Evolutionary conservation across 2,329 filamentous ascomycete species (phyloP).

Genomic region (Pseudopyrenochaeta lycopersici): DNA sequence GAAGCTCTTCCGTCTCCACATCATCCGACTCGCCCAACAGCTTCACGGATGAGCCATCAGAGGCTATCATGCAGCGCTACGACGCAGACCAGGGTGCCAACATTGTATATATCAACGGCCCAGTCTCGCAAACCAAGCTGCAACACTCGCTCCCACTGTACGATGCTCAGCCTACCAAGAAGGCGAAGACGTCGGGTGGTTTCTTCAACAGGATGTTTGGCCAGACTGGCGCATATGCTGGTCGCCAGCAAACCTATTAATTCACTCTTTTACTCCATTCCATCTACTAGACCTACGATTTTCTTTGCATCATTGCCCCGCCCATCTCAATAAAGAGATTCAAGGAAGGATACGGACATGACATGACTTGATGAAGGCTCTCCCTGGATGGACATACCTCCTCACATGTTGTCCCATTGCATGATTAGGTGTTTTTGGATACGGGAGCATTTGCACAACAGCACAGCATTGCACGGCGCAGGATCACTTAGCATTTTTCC

Average conservation of each 20-base stretch:
- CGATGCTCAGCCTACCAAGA: constrained; percentile 52
- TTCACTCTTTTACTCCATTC: constrained; percentile 34
- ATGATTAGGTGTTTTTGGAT: constrained; percentile 4
- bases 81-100: constrained; percentile 53
- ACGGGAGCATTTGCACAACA: constrained; percentile 5
- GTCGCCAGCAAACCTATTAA: constrained; percentile 43
- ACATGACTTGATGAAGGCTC: constrained; percentile 8
- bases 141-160: constrained; percentile 49
- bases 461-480: constrained; percentile 10
- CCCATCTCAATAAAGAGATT: constrained; percentile 25
- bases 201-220: constrained; percentile 52
- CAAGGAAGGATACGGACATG: constrained; percentile 13
- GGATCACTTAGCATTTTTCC: constrained; percentile 2
- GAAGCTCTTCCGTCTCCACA: constrained; percentile 47
- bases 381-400: constrained; percentile 9
- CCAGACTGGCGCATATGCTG: constrained; percentile 34
- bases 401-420: constrained; percentile 3
- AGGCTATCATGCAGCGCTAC: constrained; percentile 51
- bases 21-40: constrained; percentile 46
- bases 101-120: constrained; percentile 54
- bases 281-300: constrained; percentile 30
- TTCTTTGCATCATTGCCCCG: constrained; percentile 3
- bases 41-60: constrained; percentile 43
- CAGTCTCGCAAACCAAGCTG: constrained; percentile 39
- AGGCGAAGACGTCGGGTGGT: constrained; percentile 47